Conservation (phyloP, 208 protist species). For the Acanthamoeba divionensis region DNA sequence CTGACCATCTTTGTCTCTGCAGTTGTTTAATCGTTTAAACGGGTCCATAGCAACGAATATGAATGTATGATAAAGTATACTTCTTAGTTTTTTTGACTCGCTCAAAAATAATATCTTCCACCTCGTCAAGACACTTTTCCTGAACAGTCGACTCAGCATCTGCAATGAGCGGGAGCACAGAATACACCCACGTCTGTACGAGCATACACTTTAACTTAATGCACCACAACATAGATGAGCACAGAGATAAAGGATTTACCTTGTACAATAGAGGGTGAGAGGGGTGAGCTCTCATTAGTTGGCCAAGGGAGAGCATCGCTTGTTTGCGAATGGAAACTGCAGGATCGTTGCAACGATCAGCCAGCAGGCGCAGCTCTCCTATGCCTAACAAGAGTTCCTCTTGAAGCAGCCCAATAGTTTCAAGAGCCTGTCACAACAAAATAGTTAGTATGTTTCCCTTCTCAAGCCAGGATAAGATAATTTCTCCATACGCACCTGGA, state of each 20-base stretch:
- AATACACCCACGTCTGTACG: not conserved
- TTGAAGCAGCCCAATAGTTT: not conserved
- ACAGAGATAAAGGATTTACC: too few relatives aligned
- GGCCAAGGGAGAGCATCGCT: conserved; percentile 16
- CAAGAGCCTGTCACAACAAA: not conserved
- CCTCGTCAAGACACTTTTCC: conserved; percentile 44
- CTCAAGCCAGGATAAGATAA: not conserved
- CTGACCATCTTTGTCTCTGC: not conserved
- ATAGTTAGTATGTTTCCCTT: not conserved
- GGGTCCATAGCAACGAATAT: not conserved
- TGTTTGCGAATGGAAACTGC: conserved; percentile 48
- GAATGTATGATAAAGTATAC: not conserved
- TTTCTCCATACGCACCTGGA: not conserved
- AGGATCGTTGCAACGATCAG: conserved; percentile 20
- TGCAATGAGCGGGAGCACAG: conserved; percentile 22
- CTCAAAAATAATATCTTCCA: conserved; percentile 1
- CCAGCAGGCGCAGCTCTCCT: not conserved
- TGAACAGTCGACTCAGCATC: conserved; percentile 15
- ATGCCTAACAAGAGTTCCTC: conserved; percentile 27
- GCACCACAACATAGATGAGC: too few relatives aligned
- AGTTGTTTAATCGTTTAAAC: not conserved
- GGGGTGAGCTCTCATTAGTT: not conserved
- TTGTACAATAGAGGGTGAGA: conserved; percentile 38
- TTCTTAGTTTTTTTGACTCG: conserved; percentile 1
- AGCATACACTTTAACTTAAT: too few relatives aligned